Base-by-base conservation (phyloP, 768 basidiomycete genomes). In the Daedaleopsis nitida region DNA sequence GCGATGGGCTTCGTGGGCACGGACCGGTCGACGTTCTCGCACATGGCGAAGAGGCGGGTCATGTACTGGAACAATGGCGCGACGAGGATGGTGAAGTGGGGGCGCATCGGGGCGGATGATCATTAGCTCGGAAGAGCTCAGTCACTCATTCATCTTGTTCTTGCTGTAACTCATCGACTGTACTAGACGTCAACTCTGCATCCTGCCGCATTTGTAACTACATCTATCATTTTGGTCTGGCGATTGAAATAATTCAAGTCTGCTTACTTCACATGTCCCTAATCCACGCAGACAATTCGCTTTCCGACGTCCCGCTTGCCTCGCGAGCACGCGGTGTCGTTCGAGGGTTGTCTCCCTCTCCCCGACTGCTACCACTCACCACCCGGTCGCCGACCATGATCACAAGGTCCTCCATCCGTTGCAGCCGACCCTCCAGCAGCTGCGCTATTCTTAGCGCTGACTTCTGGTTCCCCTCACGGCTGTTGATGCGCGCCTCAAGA, bases 1-100 rank as follows among this genome's bases (percentile, higher is more conserved):
- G 88, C 84, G 19, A 70, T 77, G 17, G 89, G 88, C 2, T 86
- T 91, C 66, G 81, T 92, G n/a, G 89, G 88, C 14, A 89, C 87
- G 5, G 81, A 86, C 60, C 64, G 76, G 38, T 89, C 87, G 44
- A 91, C 89, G 5, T 88, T 91, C 86, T 85, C 86, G 9, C 73
- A 81, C 43, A 66, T 91, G 39, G 87, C 87, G 13, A 76, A 78
- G 23, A 79, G 84, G 24, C 77, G 89, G 42, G 86, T 87, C 35
- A 74, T 82, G 65, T 81, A 86, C 23, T 91, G 89, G 89, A 73
- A 77, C 7, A 74, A 78, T 42, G 88, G 86, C 23, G 76, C 77
- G 1, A 72, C 70, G 13, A 74, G 81, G 58, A 76, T 75, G 17
- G 75, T 86, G 1, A 82, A 78, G 70, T 90, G 86, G 86, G 88